Evolutionary conservation across 495 filamentous ascomycete genomes (phyloP).

Genomic region (Xylaria sp.): DNA sequence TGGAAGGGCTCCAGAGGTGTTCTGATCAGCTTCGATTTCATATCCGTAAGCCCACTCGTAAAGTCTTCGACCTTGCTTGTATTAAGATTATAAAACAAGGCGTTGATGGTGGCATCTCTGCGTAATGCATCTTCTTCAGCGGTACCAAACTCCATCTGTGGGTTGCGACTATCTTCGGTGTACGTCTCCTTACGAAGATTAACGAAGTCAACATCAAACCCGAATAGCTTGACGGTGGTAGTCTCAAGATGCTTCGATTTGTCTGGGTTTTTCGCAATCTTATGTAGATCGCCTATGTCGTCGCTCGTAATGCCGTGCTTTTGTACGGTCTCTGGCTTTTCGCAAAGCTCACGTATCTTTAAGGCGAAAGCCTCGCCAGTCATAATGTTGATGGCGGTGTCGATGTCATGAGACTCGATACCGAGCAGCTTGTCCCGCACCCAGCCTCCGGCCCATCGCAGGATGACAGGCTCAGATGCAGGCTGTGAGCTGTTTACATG

Average conservation of each 20-base stretch:
- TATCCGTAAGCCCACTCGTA: constrained; percentile 77
- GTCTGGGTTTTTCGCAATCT: constrained; percentile 88
- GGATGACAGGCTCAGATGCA: constrained; percentile 57
- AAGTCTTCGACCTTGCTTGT: constrained; percentile 82
- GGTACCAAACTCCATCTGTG: constrained; percentile 92
- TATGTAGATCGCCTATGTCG: constrained; percentile 71
- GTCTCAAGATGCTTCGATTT: constrained; percentile 98
- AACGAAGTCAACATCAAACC: constrained; percentile 90
- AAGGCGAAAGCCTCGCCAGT: constrained; percentile 86
- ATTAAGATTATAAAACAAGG: constrained; percentile 93
- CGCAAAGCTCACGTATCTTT: constrained; percentile 62
- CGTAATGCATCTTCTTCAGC: constrained; percentile 88
- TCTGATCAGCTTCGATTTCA: constrained; percentile 73
- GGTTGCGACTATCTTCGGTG: constrained; percentile 82
- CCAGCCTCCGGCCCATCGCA: constrained; percentile 98
- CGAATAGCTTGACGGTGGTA: constrained; percentile 82
- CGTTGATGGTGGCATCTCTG: constrained; percentile 93
- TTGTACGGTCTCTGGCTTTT: constrained; percentile 48
- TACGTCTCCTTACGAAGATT: constrained; percentile 95
- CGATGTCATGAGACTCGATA: constrained; percentile 84
- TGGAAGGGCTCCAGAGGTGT: constrained; percentile 89
- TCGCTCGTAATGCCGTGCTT: constrained; percentile 57
- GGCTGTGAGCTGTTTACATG: constrained; percentile 66
- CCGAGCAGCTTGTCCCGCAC: constrained; percentile 95
- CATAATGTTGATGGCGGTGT: constrained; percentile 94